Base-by-base conservation (phyloP, 2,329 filamentous ascomycete species). In the Cladosporium sp. region DNA sequence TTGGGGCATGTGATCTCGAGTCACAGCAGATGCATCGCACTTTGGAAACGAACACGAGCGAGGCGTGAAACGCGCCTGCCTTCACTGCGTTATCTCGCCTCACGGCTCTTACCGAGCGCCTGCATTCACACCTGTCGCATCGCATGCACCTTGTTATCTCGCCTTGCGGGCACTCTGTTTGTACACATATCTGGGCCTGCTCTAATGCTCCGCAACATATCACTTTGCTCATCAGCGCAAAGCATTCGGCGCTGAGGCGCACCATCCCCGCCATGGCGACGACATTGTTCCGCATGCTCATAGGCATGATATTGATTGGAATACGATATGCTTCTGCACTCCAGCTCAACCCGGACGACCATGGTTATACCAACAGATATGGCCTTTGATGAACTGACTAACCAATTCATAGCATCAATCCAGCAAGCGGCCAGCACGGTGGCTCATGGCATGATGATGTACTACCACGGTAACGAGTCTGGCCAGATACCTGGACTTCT, bases 401-500 rank as follows among this genome's bases (percentile, higher is more conserved):
- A 55, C 52, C 52, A 25, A 12, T n/a, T 0, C 12, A 17, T 5
- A 59, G 75, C 73, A 55, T 78, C 77, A 1, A 75, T 80, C 64
- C 76, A 75, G 60, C 60, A 67, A 56, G 78, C 77, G 25, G 76
- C 78, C 6, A 67, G 66, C 14, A 70, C 70, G 11, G 68, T 73
- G 17, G 80, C 80, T 3, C 72, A 78, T 59, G 78, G 79, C 45
- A 77, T 83, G 73, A 76, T 83, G 74, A 67, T 67, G 17, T 81
- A 78, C 64, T 84, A 84, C 66, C 73, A 72, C 37, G 82, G 82
- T 17, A 81, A 84, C 60, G 65, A 76, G 50, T 76, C 80, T 3
- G 80, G 79, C 15, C 73, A 75, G 8, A 78, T 77, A 25, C 80
- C 80, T 7, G 82, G 82, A 39, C 73, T 82, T 55, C 75, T 92